These are phyloP conservation scores for Colletotrichum truncatum DNA, from an alignment of 2,329 filamentous ascomycete genomes.

Conservation along the genomic window DNA sequence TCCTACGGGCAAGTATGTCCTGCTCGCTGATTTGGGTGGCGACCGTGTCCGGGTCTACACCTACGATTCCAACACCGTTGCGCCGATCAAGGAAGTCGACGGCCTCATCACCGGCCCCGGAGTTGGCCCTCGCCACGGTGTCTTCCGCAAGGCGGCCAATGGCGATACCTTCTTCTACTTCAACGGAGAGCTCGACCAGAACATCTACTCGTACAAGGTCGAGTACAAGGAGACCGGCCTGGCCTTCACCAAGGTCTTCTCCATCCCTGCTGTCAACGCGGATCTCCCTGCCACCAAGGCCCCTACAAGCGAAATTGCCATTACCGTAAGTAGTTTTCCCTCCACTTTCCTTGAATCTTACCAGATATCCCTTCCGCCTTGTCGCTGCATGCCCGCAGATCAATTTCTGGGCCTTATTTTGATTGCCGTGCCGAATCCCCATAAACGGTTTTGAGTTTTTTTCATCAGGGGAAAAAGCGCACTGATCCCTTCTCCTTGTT, in stretches of 20 bases:
- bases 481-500: too few relatives aligned
- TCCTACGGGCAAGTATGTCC: slow-evolving; percentile 27
- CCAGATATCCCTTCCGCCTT: background rate
- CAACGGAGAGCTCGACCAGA: slow-evolving; percentile 34
- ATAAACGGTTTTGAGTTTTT: too few relatives aligned
- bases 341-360: background rate
- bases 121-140: slow-evolving; percentile 32
- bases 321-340: slow-evolving; percentile 29
- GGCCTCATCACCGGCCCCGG: slow-evolving; percentile 30
- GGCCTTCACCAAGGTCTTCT: slow-evolving; percentile 33
- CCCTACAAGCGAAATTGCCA: slow-evolving; percentile 33
- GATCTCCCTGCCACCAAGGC: slow-evolving; percentile 28
- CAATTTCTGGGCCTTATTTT: slow-evolving; percentile 9
- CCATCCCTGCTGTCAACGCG: slow-evolving; percentile 27
- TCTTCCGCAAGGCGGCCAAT: slow-evolving; percentile 31
- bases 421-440: background rate
- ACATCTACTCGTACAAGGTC: slow-evolving; percentile 33
- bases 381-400: slow-evolving; percentile 1
- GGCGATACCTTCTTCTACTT: slow-evolving; percentile 33
- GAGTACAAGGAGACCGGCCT: slow-evolving; percentile 31
- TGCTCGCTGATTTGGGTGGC: slow-evolving; percentile 27
- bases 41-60: slow-evolving; percentile 30
- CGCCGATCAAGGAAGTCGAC: slow-evolving; percentile 28
- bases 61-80: slow-evolving; percentile 24
- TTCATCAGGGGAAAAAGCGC: too few relatives aligned